phyloP scores from a whole-genome alignment of 2,329 filamentous ascomycete genomes.

The Cyanodermella asteris region DNA sequence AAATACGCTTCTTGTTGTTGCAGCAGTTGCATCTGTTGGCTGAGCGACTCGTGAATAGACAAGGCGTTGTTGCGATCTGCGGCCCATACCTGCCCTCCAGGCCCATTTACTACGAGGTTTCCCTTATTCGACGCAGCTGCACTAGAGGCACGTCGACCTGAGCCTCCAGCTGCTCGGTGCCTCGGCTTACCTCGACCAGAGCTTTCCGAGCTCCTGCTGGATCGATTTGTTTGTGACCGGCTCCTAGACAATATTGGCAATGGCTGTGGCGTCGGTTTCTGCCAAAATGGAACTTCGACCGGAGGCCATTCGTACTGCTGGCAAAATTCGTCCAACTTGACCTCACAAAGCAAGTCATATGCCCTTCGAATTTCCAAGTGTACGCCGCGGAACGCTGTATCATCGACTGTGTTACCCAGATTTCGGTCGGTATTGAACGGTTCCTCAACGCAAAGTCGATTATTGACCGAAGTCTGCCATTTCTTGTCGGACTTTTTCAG shows the following conservation, averaged over 20 bases:
- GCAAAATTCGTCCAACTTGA: slow-evolving; percentile 63
- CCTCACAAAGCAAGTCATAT: slow-evolving; percentile 59
- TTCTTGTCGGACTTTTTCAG: slow-evolving; percentile 68
- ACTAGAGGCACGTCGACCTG: slow-evolving; percentile 33
- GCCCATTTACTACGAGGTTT: slow-evolving; percentile 6
- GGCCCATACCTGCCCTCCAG: slow-evolving; percentile 24
- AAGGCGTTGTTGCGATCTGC: too few relatives aligned
- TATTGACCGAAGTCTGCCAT: slow-evolving; percentile 62
- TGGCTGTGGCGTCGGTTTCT: slow-evolving; percentile 33
- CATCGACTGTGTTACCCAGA: slow-evolving; percentile 86
- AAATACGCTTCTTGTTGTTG: slow-evolving; percentile 21
- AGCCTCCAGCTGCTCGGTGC: slow-evolving; percentile 24
- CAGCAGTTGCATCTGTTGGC: slow-evolving; percentile 26
- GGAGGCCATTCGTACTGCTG: slow-evolving; percentile 75
- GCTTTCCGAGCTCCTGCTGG: slow-evolving; percentile 26
- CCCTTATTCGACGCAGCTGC: slow-evolving; percentile 16
- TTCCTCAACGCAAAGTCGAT: slow-evolving; percentile 83
- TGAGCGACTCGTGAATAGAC: slow-evolving; percentile 25
- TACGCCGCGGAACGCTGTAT: slow-evolving; percentile 77
- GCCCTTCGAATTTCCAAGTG: slow-evolving; percentile 77
- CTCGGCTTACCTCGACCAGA: slow-evolving; percentile 24
- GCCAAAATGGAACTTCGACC: slow-evolving; percentile 43
- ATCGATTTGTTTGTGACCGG: slow-evolving; percentile 19
- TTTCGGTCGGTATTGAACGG: slow-evolving; percentile 83
- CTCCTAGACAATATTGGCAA: slow-evolving; percentile 27